phyloP scores from a whole-genome alignment of 2,329 filamentous ascomycete species.

The Stagonosporopsis vannaccii region DNA sequence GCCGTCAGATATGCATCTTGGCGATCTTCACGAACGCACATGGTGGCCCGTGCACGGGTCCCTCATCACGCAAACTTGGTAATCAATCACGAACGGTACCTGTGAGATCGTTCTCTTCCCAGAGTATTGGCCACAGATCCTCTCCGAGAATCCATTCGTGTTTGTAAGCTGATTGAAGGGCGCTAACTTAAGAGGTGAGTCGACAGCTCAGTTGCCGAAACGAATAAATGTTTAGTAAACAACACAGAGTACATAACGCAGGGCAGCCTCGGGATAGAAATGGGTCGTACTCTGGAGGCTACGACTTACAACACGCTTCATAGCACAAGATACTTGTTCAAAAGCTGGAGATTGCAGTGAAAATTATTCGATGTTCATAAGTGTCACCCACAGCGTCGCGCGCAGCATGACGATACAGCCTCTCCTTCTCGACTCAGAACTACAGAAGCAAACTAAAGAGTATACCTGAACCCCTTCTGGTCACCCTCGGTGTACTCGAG shows the following conservation, averaged over 20 bases:
- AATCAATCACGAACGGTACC: no score
- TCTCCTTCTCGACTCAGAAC: neutral
- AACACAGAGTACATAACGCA: neutral
- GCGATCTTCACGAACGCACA: no score
- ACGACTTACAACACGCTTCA: neutral
- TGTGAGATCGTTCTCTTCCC: no score
- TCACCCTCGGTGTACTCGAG: slow-evolving; percentile 48
- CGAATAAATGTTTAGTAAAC: slow-evolving; percentile 9
- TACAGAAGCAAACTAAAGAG: slow-evolving; percentile 21
- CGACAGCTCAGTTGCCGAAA: neutral
- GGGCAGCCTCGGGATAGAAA: neutral
- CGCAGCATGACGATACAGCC: neutral
- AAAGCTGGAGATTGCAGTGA: neutral
- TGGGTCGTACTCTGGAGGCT: neutral
- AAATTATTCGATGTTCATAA: neutral
- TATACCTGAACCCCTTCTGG: slow-evolving; percentile 48
- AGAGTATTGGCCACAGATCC: no score
- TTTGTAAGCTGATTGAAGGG: neutral
- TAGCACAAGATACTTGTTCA: no score
- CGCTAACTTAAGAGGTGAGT: neutral
- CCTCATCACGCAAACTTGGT: no score
- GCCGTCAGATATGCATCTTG: no score
- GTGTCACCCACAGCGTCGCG: neutral
- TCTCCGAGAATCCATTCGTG: neutral
- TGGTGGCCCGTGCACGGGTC: no score